These are phyloP conservation scores for Panaeolus papilionaceus DNA, from an alignment of 768 basidiomycete genomes.

Conservation along the genomic window DNA sequence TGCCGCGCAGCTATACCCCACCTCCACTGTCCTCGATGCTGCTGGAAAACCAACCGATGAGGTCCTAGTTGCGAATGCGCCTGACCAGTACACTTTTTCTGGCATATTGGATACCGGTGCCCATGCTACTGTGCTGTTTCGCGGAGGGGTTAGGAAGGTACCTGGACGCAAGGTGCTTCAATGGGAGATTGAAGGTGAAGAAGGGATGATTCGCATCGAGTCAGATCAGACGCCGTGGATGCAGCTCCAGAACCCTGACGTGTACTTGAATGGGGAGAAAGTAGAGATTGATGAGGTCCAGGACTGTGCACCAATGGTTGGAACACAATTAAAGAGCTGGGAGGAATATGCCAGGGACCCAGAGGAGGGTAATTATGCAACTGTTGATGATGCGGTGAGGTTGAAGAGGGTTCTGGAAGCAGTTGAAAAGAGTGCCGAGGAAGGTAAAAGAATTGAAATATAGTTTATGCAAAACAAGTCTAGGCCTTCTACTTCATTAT, in stretches of 20 bases:
- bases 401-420: slow-evolving; percentile 21
- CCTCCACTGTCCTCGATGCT: slow-evolving; percentile 30
- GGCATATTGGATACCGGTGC: slow-evolving; percentile 39
- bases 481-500: too few species aligned
- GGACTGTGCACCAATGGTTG: slow-evolving; percentile 4
- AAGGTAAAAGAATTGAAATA: slow-evolving; percentile 6
- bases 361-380: slow-evolving; percentile 16
- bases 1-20: slow-evolving; percentile 32
- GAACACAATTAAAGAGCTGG: slow-evolving; percentile 16
- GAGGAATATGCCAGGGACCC: slow-evolving; percentile 18
- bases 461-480: not conserved
- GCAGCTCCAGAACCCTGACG: slow-evolving; percentile 30
- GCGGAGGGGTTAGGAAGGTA: slow-evolving; percentile 27
- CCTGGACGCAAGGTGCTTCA: slow-evolving; percentile 33
- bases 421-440: slow-evolving; percentile 19
- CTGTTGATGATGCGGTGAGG: slow-evolving; percentile 24
- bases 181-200: slow-evolving; percentile 44
- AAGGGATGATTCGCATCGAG: slow-evolving; percentile 35
- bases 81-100: slow-evolving; percentile 36
- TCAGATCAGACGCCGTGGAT: slow-evolving; percentile 18
- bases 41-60: slow-evolving; percentile 33
- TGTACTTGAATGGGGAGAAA: slow-evolving; percentile 39
- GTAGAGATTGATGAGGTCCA: slow-evolving; percentile 24
- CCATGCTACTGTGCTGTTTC: slow-evolving; percentile 33
- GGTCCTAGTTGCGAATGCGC: slow-evolving; percentile 25